Evolutionary conservation across 1,284 basidiomycete species (phyloP).

Genomic region (Pascua sp.): DNA sequence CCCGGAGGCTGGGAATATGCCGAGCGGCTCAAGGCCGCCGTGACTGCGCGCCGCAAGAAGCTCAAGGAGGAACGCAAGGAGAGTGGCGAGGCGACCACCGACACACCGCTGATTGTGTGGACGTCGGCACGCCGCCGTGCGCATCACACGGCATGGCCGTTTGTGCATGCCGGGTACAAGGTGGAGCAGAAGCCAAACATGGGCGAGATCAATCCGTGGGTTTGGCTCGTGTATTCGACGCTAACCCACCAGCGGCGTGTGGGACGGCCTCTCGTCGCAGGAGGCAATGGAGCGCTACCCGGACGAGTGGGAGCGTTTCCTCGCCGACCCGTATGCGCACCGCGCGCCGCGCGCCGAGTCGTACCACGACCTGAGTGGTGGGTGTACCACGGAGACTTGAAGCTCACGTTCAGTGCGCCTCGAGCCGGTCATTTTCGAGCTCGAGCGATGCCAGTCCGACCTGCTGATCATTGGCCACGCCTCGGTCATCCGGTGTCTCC

Average conservation of each 20-base stretch:
- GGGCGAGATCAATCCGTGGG: slow-evolving; percentile 88
- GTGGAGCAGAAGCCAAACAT: slow-evolving; percentile 93
- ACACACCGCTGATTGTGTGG: slow-evolving; percentile 81
- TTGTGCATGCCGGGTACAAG: slow-evolving; percentile 67
- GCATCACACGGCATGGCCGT: slow-evolving; percentile 94
- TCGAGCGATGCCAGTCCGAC: slow-evolving; percentile 75
- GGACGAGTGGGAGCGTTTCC: slow-evolving; percentile 88
- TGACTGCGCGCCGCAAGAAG: slow-evolving; percentile 64
- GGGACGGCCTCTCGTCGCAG: slow-evolving; percentile 89
- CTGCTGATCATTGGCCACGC: slow-evolving; percentile 77
- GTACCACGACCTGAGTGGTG: slow-evolving; percentile 82
- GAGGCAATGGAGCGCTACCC: slow-evolving; percentile 88
- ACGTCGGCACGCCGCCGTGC: slow-evolving; percentile 89
- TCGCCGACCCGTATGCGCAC: slow-evolving; percentile 89
- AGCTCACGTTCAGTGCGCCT: no score
- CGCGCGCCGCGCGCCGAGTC: slow-evolving; percentile 88
- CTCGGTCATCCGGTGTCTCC: slow-evolving; percentile 93
- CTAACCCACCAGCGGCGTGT: slow-evolving; percentile 61
- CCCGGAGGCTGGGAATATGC: slow-evolving; percentile 94
- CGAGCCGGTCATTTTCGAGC: slow-evolving; percentile 77
- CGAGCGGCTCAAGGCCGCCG: slow-evolving; percentile 77
- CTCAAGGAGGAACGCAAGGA: slow-evolving; percentile 60
- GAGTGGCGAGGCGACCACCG: slow-evolving; percentile 52
- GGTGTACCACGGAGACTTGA: no score
- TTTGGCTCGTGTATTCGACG: neutral